Base-by-base conservation (phyloP, 129 eudicot species). In the Flaveria brownii region DNA sequence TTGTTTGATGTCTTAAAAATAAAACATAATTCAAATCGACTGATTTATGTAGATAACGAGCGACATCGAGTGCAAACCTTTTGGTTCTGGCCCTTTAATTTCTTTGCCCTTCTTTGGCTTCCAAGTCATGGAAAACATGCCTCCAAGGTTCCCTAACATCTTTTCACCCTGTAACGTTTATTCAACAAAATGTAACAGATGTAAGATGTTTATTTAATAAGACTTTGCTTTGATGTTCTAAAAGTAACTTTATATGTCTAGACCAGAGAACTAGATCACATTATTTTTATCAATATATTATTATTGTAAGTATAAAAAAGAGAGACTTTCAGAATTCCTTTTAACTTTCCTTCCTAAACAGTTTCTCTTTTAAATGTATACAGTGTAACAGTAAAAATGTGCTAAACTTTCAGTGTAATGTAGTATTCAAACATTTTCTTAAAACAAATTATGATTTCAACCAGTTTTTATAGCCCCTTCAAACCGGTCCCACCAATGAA, bases 111-210 rank as follows among this genome's bases (percentile, higher is more conserved):
- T 94, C 86, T 87, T 94, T 72, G 97, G 93, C 93, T 91, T 91
- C 98, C 98, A 94, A 20, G 97, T 88, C 96, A 77, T 89, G 45
- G 98, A 87, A 76, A 94, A 94, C 97, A 94, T 91, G 41, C 98
- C 97, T 28, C 98, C 98, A 6, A 94, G 97, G 82, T 49, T 86
- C n/a, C 87, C 88, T 78, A 94, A 68, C 64, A 87, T 78, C 68
- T 94, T 94, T 82, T 94, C 98, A 39, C 98, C 98, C 98, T 94
- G 84, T 55, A 78, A 68, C 30, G 57, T 64, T 64, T 22, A 63
- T 79, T 22, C 18, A 36, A 60, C 10, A 63, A 71, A 14, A 63
- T 71, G 50, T 22, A 28, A 20, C 22, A 20, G 22, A 20, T 20
- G 22, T 28, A 28, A 28, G 22, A 28, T 3, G 33, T 28, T 28